A percentile compares a stretch with the other conserved stretches of the same genome.
Conservation (phyloP, 139 green algal genomes). For the Tetradesmus lagerheimii region DNA sequence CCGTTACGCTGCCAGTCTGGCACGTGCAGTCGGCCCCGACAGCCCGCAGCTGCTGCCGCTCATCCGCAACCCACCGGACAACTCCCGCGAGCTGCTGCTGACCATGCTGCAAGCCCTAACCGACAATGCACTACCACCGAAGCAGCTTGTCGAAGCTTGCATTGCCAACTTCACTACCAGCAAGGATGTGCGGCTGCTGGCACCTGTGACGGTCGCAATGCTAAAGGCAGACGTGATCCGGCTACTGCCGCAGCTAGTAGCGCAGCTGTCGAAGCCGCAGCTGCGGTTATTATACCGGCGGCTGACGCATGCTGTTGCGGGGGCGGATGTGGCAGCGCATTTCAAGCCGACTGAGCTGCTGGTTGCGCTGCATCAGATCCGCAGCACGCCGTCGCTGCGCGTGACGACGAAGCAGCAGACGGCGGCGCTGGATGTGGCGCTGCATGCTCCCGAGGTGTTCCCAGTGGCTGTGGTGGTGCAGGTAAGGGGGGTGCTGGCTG, state of each 20-base stretch:
- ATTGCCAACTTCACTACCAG: conserved; percentile 30
- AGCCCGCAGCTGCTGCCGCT: neutral
- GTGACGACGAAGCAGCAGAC: conserved; percentile 58
- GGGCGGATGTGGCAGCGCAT: conserved; percentile 35
- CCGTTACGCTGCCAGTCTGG: neutral
- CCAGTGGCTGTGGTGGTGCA: conserved; percentile 26
- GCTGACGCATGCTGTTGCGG: neutral
- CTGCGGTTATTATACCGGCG: conserved; percentile 43
- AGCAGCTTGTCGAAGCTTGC: conserved; percentile 54
- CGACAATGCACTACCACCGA: conserved; percentile 46
- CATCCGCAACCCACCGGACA: conserved; percentile 32
- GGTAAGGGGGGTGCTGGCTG: neutral
- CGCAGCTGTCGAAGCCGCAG: conserved; percentile 39
- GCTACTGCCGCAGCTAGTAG: conserved; percentile 58
- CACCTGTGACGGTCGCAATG: conserved; percentile 59
- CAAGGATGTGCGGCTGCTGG: conserved; percentile 41
- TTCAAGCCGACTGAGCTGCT: conserved; percentile 77
- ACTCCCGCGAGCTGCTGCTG: conserved; percentile 66
- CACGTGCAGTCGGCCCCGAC: neutral
- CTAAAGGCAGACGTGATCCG: conserved; percentile 40
- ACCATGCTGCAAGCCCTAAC: conserved; percentile 66
- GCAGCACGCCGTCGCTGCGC: neutral
- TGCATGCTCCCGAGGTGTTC: conserved; percentile 71
- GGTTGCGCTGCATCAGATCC: conserved; percentile 69
- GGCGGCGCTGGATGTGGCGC: conserved; percentile 67